Evolutionary conservation across 2,329 filamentous ascomycete genomes (phyloP).

Genomic region (Phialocephala subalpina): DNA sequence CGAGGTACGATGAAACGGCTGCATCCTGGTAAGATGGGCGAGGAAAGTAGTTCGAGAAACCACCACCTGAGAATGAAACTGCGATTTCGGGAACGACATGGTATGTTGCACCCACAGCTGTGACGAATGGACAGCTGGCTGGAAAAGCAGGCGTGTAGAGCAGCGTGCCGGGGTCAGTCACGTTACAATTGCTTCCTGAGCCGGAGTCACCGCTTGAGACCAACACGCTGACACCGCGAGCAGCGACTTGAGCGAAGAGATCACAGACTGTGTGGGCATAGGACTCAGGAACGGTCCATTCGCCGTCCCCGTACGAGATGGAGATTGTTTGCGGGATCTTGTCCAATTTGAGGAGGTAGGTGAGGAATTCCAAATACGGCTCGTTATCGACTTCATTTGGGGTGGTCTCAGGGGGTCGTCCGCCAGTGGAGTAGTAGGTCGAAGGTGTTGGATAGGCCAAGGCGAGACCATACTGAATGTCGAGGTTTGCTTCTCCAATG

Average conservation of each 20-base stretch:
- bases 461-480: constrained; percentile 61
- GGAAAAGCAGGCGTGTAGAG: constrained; percentile 62
- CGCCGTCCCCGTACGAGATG: constrained; percentile 72
- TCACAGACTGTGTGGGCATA: constrained; percentile 69
- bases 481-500: constrained; percentile 66
- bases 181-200: constrained; percentile 65
- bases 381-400: constrained; percentile 64
- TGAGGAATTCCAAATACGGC: constrained; percentile 68
- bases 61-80: constrained; percentile 51
- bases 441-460: constrained; percentile 61
- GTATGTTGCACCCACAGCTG: constrained; percentile 64
- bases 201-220: constrained; percentile 66
- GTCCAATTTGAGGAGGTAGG: constrained; percentile 57
- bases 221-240: constrained; percentile 67
- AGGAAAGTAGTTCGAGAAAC: constrained; percentile 59
- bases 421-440: constrained; percentile 61
- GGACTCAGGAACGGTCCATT: constrained; percentile 66
- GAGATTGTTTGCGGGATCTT: constrained; percentile 67
- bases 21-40: constrained; percentile 54
- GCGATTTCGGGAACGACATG: constrained; percentile 28
- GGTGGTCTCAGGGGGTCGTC: constrained; percentile 52
- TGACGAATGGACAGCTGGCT: constrained; percentile 71
- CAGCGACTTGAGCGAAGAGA: constrained; percentile 68
- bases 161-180: constrained; percentile 56
- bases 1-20: constrained; percentile 50